These are phyloP conservation scores for Malbranchea cinnamomea DNA, from an alignment of 2,329 filamentous ascomycete species.

Conservation along the genomic window DNA sequence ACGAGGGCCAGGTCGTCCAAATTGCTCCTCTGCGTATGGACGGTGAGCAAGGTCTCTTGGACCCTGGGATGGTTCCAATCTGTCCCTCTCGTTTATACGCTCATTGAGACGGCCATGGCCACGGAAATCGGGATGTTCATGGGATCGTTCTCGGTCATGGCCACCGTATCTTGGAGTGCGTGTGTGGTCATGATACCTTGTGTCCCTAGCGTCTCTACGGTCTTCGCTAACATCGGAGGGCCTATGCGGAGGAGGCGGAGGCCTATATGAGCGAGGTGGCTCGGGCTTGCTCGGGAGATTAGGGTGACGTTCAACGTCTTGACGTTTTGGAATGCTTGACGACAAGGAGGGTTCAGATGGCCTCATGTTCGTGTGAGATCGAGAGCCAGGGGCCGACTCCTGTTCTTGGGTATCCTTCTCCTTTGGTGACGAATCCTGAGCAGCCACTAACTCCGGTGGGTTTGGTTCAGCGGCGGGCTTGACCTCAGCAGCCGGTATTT, in stretches of 20 bases:
- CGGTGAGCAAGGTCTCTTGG: slow-evolving; percentile 20
- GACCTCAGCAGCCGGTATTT: too few species aligned
- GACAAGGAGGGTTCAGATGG: too few species aligned
- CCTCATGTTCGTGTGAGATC: background rate
- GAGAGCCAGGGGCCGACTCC: too few species aligned
- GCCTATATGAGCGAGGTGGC: slow-evolving; percentile 19
- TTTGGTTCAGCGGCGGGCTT: too few species aligned
- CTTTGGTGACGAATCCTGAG: too few species aligned
- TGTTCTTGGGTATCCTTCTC: too few species aligned
- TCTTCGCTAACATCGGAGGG: slow-evolving; percentile 24
- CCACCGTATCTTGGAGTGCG: slow-evolving; percentile 23
- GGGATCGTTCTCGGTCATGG: slow-evolving; percentile 21
- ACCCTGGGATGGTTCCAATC: slow-evolving; percentile 9
- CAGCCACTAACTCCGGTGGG: too few species aligned
- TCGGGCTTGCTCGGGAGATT: slow-evolving; percentile 23
- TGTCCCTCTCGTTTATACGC: slow-evolving; percentile 16
- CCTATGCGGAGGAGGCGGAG: slow-evolving; percentile 23
- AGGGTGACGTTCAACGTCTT: slow-evolving; percentile 22
- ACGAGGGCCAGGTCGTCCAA: slow-evolving; percentile 21
- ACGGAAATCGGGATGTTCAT: slow-evolving; percentile 19
- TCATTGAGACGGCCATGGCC: slow-evolving; percentile 22
- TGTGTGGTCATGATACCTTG: slow-evolving; percentile 22
- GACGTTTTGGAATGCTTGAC: slow-evolving; percentile 22
- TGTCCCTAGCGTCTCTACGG: slow-evolving; percentile 20
- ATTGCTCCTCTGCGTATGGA: slow-evolving; percentile 23